A percentile compares a stretch with the other conserved stretches of the same genome.
phyloP scores from a whole-genome alignment of 257 asterid species.

The Knoxia roxburghii region DNA sequence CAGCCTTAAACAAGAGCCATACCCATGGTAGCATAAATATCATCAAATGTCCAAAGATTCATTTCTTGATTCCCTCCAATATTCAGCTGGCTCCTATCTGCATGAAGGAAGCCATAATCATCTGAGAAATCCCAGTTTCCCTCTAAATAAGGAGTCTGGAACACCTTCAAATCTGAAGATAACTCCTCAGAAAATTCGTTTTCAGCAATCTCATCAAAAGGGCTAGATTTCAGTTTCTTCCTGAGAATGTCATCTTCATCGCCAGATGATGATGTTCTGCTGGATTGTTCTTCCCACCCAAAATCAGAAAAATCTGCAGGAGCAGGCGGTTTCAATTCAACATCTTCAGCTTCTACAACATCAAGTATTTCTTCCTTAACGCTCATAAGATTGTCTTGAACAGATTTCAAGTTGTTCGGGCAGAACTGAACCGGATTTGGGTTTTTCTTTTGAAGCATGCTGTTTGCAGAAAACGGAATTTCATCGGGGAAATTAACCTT shows the following conservation, averaged over 20 bases:
- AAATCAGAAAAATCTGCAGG: slow-evolving; percentile 68
- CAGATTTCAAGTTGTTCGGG: slow-evolving; percentile 16
- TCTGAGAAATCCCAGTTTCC: slow-evolving; percentile 69
- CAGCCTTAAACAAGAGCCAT: too few species aligned
- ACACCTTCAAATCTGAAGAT: slow-evolving; percentile 58
- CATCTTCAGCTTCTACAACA: slow-evolving; percentile 41
- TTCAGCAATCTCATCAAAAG: slow-evolving; percentile 22
- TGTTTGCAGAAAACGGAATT: slow-evolving; percentile 22
- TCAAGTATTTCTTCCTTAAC: too few species aligned
- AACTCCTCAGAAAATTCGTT: slow-evolving; percentile 39
- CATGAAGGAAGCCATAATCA: slow-evolving; percentile 53
- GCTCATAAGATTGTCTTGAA: too few species aligned
- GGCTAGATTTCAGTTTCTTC: slow-evolving; percentile 42
- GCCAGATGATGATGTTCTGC: slow-evolving; percentile 57
- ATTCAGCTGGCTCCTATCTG: slow-evolving; percentile 41
- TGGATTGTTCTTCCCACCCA: slow-evolving; percentile 66
- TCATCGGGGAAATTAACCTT: slow-evolving; percentile 88
- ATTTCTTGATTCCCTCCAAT: slow-evolving; percentile 35
- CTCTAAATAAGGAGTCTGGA: slow-evolving; percentile 57
- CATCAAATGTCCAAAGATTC: slow-evolving; percentile 79
- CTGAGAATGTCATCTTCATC: slow-evolving; percentile 40
- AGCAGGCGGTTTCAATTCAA: slow-evolving; percentile 49
- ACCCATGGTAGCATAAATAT: slow-evolving; percentile 16
- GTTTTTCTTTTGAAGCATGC: slow-evolving; percentile 34
- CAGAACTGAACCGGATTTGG: slow-evolving; percentile 9